Percentiles rank a stretch among this genome's conserved stretches.
Evolutionary conservation across 2,329 filamentous ascomycete species (phyloP).

Genomic region (Cryphonectria parasitica): DNA sequence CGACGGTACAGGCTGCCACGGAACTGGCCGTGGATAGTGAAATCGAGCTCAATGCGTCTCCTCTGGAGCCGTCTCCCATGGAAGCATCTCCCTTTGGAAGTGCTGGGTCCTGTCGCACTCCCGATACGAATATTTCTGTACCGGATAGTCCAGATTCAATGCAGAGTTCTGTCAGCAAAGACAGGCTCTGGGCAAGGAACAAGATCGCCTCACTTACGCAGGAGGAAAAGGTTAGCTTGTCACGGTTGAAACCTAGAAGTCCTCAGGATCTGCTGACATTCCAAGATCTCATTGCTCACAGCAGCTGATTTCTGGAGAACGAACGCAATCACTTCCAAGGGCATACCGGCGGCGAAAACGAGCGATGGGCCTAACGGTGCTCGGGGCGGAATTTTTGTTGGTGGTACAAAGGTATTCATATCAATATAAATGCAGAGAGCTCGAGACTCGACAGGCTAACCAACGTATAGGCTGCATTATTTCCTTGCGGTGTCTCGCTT

Average conservation of each 20-base stretch:
- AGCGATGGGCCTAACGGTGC: slow-evolving; percentile 74
- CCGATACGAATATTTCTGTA: slow-evolving; percentile 54
- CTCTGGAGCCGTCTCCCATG: slow-evolving; percentile 33
- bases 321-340: slow-evolving; percentile 63
- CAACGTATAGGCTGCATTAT: slow-evolving; percentile 66
- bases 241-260: neutral
- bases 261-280: slow-evolving; percentile 23
- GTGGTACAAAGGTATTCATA: slow-evolving; percentile 59
- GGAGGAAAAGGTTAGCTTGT: slow-evolving; percentile 57
- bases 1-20: slow-evolving; percentile 34
- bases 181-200: slow-evolving; percentile 49
- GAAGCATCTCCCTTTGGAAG: slow-evolving; percentile 41
- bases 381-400: slow-evolving; percentile 70
- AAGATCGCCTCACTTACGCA: slow-evolving; percentile 57
- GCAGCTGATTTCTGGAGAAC: slow-evolving; percentile 74
- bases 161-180: slow-evolving; percentile 40
- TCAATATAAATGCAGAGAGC: neutral
- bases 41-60: slow-evolving; percentile 43
- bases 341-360: slow-evolving; percentile 67
- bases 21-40: slow-evolving; percentile 38
- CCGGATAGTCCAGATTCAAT: slow-evolving; percentile 48
- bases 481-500: slow-evolving; percentile 78
- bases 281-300: slow-evolving; percentile 60
- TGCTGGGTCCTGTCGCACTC: slow-evolving; percentile 47
- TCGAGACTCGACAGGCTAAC: slow-evolving; percentile 18